These are phyloP conservation scores for Chytriomyces sp. DNA, from an alignment of 192 early-diverging fungal genomes.

Conservation along the genomic window DNA sequence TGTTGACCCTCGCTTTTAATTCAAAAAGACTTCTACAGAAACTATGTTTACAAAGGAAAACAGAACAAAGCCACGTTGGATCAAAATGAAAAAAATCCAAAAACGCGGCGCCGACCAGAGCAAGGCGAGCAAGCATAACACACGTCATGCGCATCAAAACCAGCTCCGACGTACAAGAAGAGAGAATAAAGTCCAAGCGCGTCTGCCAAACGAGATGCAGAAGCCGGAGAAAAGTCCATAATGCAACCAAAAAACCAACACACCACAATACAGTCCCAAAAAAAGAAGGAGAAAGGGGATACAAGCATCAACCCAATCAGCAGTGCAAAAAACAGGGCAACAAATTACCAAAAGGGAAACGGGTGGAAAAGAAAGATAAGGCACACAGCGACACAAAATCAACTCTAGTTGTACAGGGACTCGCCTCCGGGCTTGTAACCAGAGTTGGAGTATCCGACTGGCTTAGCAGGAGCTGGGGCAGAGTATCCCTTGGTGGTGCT, in stretches of 20 bases:
- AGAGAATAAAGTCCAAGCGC: background rate
- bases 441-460: background rate
- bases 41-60: background rate
- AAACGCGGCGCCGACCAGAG: too few relatives aligned
- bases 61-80: background rate
- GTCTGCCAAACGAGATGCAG: background rate
- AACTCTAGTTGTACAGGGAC: background rate
- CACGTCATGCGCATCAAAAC: background rate
- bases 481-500: background rate
- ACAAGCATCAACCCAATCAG: background rate
- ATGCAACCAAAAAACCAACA: slow-evolving; percentile 14
- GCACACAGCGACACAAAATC: background rate
- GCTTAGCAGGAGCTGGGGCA: background rate
- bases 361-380: background rate
- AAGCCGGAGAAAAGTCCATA: slow-evolving; percentile 23
- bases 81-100: background rate
- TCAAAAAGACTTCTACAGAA: background rate
- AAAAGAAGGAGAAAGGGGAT: background rate
- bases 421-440: background rate
- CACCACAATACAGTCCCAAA: background rate
- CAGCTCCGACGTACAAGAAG: background rate
- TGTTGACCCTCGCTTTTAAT: background rate
- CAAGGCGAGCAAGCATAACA: background rate
- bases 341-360: background rate
- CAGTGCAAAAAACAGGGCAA: background rate